Evolutionary conservation across 148 eudicot species (phyloP), one percentile per base, ranked within the genome.

Genomic region (Silene conica): DNA sequence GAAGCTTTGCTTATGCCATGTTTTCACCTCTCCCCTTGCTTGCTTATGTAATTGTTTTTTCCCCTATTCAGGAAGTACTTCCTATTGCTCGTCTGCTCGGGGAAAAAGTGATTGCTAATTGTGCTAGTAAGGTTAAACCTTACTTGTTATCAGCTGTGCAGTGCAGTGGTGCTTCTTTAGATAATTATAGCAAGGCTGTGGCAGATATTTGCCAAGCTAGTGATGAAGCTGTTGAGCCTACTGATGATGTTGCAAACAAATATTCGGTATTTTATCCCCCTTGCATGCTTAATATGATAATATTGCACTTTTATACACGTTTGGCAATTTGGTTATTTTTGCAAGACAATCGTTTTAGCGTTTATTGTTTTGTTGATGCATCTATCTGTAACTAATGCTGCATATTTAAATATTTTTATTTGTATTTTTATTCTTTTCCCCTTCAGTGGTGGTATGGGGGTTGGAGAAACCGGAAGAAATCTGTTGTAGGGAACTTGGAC

Each of bases 71-170:
- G 92, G 88, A 82, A 62, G 83, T 83, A 64, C 61, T 73, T 77
- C 87, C 96, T 67, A 71, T 86, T 74, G 91, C 97, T 74, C 78
- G 78, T 55, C 87, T 81, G 76, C 79, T 92, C 82, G 96, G 83
- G 11, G 95, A 89, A 84, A 85, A 73, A 55, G 96, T 96, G 31
- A 62, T 92, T 26, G 75, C 61, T 55, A 87, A 83, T 3, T 86
- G 85, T 77, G 87, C 88, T 45, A 67, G 18, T 65, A 92, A 96
- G 85, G 81, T 96, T 67, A 90, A 79, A 76, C 90, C 96, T 31
- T 92, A 59, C 80, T 78, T 96, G 64, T 55, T 74, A 73, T 82
- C 83, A 72, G 90, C 88, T 43, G 65, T 86, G 45, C 82, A 80
- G 77, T 79, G 82, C n/a, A 69, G 28, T 73, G 82, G 81, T 59